Conservation (phyloP, 768 basidiomycete species). For the Rhizopogon vesiculosus region DNA sequence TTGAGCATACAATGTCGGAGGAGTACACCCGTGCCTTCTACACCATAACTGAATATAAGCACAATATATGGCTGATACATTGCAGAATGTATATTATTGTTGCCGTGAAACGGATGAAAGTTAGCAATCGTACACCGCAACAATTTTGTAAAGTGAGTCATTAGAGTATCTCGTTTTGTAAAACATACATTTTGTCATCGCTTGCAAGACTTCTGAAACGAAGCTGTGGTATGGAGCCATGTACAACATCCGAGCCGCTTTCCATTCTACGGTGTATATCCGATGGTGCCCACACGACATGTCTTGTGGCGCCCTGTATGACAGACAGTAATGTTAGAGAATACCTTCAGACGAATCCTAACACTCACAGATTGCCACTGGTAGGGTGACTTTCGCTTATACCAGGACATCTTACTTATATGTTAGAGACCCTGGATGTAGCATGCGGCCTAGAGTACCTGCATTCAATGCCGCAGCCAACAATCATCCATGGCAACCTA, state of each 20-base stretch:
- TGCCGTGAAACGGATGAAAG: slow-evolving; percentile 20
- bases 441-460: slow-evolving; percentile 39
- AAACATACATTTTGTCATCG: neutral
- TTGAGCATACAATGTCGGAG: neutral
- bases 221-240: slow-evolving; percentile 31
- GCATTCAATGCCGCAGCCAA: slow-evolving; percentile 34
- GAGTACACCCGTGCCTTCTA: neutral
- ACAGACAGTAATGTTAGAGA: slow-evolving; percentile 22
- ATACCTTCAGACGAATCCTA: slow-evolving; percentile 23
- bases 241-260: slow-evolving; percentile 31
- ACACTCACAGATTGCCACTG: slow-evolving; percentile 22
- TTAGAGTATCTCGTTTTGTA: too few relatives aligned
- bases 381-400: slow-evolving; percentile 16
- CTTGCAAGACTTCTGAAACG: slow-evolving; percentile 21
- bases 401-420: neutral
- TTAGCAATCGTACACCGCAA: neutral
- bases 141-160: slow-evolving; percentile 16
- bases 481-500: slow-evolving; percentile 21
- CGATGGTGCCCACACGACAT: slow-evolving; percentile 2
- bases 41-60: neutral
- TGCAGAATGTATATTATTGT: slow-evolving; percentile 22
- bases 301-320: slow-evolving; percentile 39
- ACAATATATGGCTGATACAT: slow-evolving; percentile 15
- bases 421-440: slow-evolving; percentile 36
- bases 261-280: slow-evolving; percentile 29